These are phyloP conservation scores for Irpex sp. DNA, from an alignment of 1,284 basidiomycete species.

Conservation along the genomic window DNA sequence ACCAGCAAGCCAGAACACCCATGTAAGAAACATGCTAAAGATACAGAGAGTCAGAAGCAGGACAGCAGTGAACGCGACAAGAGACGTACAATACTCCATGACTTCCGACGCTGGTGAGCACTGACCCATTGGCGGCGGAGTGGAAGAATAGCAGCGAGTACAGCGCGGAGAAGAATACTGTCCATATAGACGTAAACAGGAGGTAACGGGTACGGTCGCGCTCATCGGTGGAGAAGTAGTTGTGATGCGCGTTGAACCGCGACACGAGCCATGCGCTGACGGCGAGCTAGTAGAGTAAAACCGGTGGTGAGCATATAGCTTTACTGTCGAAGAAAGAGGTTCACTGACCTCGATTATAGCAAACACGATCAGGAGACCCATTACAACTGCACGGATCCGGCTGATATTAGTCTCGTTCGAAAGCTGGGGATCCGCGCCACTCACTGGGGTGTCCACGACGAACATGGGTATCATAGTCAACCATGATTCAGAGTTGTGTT, in stretches of 20 bases:
- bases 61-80: not conserved
- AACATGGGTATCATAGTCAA: constrained; percentile 34
- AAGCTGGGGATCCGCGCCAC: constrained; percentile 18
- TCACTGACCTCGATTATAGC: constrained; percentile 51
- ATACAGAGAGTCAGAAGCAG: not conserved
- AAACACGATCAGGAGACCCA: constrained; percentile 53
- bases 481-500: constrained; percentile 26
- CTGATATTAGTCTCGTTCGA: constrained; percentile 4
- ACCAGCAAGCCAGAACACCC: constrained; percentile 35
- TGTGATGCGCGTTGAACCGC: constrained; percentile 51
- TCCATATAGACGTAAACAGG: constrained; percentile 70
- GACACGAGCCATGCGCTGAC: constrained; percentile 68
- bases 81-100: constrained; percentile 60
- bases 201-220: constrained; percentile 63
- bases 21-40: constrained; percentile 57
- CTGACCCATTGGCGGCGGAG: constrained; percentile 37
- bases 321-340: not conserved
- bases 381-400: constrained; percentile 36
- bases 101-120: constrained; percentile 56
- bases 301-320: not conserved
- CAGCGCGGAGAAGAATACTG: constrained; percentile 49
- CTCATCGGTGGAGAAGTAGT: constrained; percentile 46
- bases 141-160: constrained; percentile 53
- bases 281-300: constrained; percentile 41
- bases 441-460: constrained; percentile 51